Evolutionary conservation across 768 basidiomycete genomes (phyloP), one percentile per base, ranked within the genome.

Genomic region (Tephrocybe sp.): DNA sequence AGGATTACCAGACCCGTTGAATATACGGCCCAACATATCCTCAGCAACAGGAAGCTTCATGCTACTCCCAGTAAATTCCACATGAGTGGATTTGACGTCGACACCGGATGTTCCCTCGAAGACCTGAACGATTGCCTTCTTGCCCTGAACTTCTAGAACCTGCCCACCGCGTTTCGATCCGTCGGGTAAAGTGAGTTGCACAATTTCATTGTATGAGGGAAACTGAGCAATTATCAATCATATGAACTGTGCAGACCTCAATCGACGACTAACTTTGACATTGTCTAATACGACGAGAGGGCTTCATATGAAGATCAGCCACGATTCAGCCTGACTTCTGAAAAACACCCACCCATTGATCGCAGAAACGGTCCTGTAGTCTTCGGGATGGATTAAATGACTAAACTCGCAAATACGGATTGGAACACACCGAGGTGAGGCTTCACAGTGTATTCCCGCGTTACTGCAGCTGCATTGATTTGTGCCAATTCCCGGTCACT

Each of bases 41-140:
- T 98, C 97, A 19, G 94, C 93, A 16, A 98, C 97, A 36, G 97
- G 94, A 2, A 99, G 80, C 68, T 97, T 98, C 97, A 99, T 98
- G 67, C 93, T 94, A 60, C 89, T 90, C 35, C 97, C 97, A 12
- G 95, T 95, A 69, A 99, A 98, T 64, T 97, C 92, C 66, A 98
- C 94, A 64, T 95, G 93, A 2, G 97, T 99, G 12, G 90, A 82
- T 67, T 95, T 96, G 61, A 98, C 97, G 67, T 99, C 97, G 36
- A 98, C 89, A 28, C 97, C 97, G 9, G 94, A 82, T 2, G 97
- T 99, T 44, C 97, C 97, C 69, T 99, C 97, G 60, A 99, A 99
- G 53, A 99, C 96, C 68, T 99, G 97, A 16, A 99, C 96, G 62
- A 99, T 93, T 34, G 97, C 97, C 66, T 98, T 98, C 79, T 95